These are phyloP conservation scores for Sphaerulina vaccinii DNA, from an alignment of 2,329 filamentous ascomycete species.

Conservation along the genomic window DNA sequence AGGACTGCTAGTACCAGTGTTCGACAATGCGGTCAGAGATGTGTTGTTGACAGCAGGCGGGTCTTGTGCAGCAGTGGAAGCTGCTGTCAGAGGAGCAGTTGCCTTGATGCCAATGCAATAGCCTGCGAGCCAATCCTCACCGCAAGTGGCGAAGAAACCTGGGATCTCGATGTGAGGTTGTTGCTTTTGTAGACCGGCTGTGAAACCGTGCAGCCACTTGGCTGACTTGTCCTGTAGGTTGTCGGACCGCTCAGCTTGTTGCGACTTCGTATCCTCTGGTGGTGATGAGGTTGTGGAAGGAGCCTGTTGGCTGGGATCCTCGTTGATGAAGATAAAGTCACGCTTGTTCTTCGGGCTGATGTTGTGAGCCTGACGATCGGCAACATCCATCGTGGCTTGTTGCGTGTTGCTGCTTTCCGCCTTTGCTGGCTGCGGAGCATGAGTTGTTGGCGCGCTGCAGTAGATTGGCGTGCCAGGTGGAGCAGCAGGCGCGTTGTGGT, in stretches of 20 bases:
- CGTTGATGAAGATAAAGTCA: constrained; percentile 31
- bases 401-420: not conserved
- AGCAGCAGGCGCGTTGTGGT: constrained; percentile 23
- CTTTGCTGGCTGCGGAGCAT: constrained; percentile 17
- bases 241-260: constrained; percentile 18
- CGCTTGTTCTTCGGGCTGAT: constrained; percentile 35
- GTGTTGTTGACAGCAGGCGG: not conserved
- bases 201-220: constrained; percentile 36
- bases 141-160: constrained; percentile 17
- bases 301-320: constrained; percentile 24
- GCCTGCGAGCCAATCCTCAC: constrained; percentile 34
- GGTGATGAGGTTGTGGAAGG: constrained; percentile 19
- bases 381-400: constrained; percentile 12
- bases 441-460: constrained; percentile 14
- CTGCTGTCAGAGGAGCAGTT: not conserved
- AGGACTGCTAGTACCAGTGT: constrained; percentile 31
- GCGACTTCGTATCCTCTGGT: constrained; percentile 12
- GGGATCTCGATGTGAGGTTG: constrained; percentile 24
- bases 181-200: constrained; percentile 35
- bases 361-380: constrained; percentile 30
- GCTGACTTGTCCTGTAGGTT: constrained; percentile 31
- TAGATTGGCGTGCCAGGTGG: constrained; percentile 33
- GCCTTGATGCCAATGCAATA: constrained; percentile 34
- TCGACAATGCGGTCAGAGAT: constrained; percentile 10
- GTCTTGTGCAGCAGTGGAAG: constrained; percentile 30